Conservation (phyloP, 352 stramenopile genomes). For the Phytophthora idaei region DNA sequence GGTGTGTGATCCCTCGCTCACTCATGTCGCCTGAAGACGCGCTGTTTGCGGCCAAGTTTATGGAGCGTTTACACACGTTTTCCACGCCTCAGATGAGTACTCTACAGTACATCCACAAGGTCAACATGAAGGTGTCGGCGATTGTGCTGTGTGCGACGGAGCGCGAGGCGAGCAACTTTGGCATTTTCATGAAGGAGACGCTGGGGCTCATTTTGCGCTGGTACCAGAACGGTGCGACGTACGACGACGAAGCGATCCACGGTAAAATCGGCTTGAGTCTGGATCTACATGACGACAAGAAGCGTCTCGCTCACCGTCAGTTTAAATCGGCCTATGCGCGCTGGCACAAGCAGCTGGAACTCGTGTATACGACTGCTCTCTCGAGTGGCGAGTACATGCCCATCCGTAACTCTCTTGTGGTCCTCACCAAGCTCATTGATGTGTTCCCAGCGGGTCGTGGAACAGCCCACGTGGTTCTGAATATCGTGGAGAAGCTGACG, state of each 20-base stretch:
- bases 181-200: slow-evolving; percentile 87
- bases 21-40: slow-evolving; percentile 86
- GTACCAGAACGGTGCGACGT: slow-evolving; percentile 81
- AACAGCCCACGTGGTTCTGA: slow-evolving; percentile 66
- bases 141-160: slow-evolving; percentile 86
- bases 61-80: slow-evolving; percentile 79
- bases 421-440: slow-evolving; percentile 90
- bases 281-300: slow-evolving; percentile 68
- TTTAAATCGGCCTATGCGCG: slow-evolving; percentile 79
- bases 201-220: slow-evolving; percentile 70
- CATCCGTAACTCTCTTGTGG: slow-evolving; percentile 84
- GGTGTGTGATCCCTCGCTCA: slow-evolving; percentile 77
- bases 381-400: slow-evolving; percentile 81
- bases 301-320: slow-evolving; percentile 63
- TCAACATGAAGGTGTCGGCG: slow-evolving; percentile 77
- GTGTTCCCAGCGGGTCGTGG: slow-evolving; percentile 75
- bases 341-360: slow-evolving; percentile 76
- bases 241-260: slow-evolving; percentile 79
- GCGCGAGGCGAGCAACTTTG: slow-evolving; percentile 85
- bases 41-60: slow-evolving; percentile 86
- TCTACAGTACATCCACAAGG: slow-evolving; percentile 84
- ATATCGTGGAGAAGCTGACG: slow-evolving; percentile 69
- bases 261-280: slow-evolving; percentile 77
- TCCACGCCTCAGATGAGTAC: slow-evolving; percentile 75
- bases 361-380: slow-evolving; percentile 68